phyloP scores from a whole-genome alignment of 2,329 filamentous ascomycete species.

The Sporothrix curviconia region DNA sequence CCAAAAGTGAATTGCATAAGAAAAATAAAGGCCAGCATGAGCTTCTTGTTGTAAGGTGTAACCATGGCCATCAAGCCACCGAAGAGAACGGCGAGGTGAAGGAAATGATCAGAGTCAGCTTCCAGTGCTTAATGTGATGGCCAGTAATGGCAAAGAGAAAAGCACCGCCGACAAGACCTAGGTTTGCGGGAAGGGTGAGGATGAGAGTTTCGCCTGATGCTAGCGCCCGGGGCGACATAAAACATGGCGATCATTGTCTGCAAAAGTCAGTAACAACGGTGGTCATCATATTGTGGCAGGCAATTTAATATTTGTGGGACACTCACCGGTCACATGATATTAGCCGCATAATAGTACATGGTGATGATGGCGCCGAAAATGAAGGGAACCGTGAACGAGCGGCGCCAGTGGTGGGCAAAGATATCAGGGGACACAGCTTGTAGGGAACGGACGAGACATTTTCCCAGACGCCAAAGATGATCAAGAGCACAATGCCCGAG shows the following conservation, averaged over 20 bases:
- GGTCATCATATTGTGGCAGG: too few relatives aligned
- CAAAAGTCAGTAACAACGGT: too few relatives aligned
- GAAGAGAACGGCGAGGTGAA: slow-evolving; percentile 38
- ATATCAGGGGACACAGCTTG: slow-evolving; percentile 36
- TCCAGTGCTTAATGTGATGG: slow-evolving; percentile 37
- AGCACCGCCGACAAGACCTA: slow-evolving; percentile 39
- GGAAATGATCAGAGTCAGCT: slow-evolving; percentile 39
- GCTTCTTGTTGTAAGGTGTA: slow-evolving; percentile 36
- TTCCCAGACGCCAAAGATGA: slow-evolving; percentile 34
- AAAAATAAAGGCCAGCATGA: slow-evolving; percentile 42
- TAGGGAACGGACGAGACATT: slow-evolving; percentile 30
- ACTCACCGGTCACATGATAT: slow-evolving; percentile 42
- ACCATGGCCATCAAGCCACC: slow-evolving; percentile 38
- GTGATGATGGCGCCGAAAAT: slow-evolving; percentile 40
- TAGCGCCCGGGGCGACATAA: slow-evolving; percentile 31
- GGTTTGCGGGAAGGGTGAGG: slow-evolving; percentile 37
- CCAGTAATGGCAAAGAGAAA: slow-evolving; percentile 36
- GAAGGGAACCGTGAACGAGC: slow-evolving; percentile 42
- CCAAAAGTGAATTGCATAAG: slow-evolving; percentile 39
- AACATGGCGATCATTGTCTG: slow-evolving; percentile 41
- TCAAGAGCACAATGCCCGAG: slow-evolving; percentile 29
- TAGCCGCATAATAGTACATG: slow-evolving; percentile 46
- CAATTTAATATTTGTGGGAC: too few relatives aligned
- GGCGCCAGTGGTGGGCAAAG: slow-evolving; percentile 37
- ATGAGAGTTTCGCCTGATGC: slow-evolving; percentile 30